A percentile compares a stretch with the other conserved stretches of the same genome.
These are phyloP conservation scores for Thuidium tamariscinum DNA, from an alignment of 225 moss, liverwort and hornwort genomes.

Conservation along the genomic window DNA sequence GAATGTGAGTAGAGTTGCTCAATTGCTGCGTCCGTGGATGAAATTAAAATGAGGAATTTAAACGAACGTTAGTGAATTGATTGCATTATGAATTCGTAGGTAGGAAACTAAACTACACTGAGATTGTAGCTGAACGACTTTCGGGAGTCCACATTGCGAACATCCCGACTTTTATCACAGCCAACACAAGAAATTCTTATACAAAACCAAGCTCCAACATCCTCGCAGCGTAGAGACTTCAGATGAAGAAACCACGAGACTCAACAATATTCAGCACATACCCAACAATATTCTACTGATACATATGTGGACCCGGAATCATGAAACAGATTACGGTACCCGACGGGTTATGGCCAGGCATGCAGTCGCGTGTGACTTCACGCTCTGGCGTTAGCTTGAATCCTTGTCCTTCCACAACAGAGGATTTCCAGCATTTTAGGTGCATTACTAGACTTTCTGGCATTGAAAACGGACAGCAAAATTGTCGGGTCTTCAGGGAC, in stretches of 20 bases:
- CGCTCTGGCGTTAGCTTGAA: not conserved
- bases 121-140: not conserved
- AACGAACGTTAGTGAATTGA: not conserved
- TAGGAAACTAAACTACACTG: not conserved
- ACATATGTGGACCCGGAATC: not conserved
- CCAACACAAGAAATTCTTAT: not conserved
- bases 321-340: not conserved
- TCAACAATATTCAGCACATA: not conserved
- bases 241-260: not conserved
- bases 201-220: not conserved
- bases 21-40: not conserved
- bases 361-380: not conserved
- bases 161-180: not conserved
- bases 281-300: not conserved
- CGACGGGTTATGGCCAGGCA: not conserved
- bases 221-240: not conserved
- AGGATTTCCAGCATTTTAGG: not conserved
- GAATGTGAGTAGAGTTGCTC: not conserved
- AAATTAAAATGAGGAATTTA: not conserved
- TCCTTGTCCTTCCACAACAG: not conserved
- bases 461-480: not conserved
- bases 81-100: not conserved
- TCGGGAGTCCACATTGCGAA: not conserved
- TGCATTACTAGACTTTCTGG: not conserved
- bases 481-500: not conserved